A percentile compares a stretch with the other conserved stretches of the same genome.
phyloP scores from a whole-genome alignment of 257 asterid species.

The Gardenia jasminoides region DNA sequence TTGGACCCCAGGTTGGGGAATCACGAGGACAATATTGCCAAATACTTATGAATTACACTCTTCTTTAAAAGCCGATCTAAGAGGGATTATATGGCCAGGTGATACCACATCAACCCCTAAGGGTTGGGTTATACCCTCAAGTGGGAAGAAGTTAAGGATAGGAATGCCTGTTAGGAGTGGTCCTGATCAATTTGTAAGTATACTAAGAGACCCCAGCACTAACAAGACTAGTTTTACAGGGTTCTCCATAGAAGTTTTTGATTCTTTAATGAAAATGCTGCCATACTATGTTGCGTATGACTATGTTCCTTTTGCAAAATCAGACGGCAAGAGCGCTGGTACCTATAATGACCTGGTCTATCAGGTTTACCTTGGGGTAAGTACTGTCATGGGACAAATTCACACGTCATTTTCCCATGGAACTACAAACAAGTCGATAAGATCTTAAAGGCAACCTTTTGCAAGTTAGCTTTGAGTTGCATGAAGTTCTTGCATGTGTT shows the following conservation, averaged over 20 bases:
- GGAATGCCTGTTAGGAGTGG: slow-evolving; percentile 42
- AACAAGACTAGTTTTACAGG: slow-evolving; percentile 29
- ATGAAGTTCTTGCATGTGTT: too few species aligned
- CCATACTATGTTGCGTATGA: slow-evolving; percentile 41
- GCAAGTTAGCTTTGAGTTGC: too few species aligned
- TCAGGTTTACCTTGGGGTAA: slow-evolving; percentile 33
- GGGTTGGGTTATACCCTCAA: slow-evolving; percentile 49
- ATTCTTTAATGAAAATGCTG: slow-evolving; percentile 33
- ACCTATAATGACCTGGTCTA: slow-evolving; percentile 46
- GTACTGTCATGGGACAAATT: too few species aligned
- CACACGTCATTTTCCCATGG: too few species aligned
- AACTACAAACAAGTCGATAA: too few species aligned
- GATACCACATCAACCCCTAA: slow-evolving; percentile 31
- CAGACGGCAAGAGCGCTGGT: slow-evolving; percentile 34
- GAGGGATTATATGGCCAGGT: slow-evolving; percentile 52
- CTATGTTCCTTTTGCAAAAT: slow-evolving; percentile 28
- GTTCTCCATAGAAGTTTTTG: slow-evolving; percentile 38
- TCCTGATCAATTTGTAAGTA: slow-evolving; percentile 28
- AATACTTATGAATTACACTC: background rate
- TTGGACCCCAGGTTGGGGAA: slow-evolving; percentile 31
- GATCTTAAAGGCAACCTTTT: too few species aligned
- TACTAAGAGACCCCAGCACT: slow-evolving; percentile 33
- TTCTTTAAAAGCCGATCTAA: slow-evolving; percentile 13
- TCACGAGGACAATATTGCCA: slow-evolving; percentile 9
- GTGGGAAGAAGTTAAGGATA: slow-evolving; percentile 39